These are phyloP conservation scores for Bacterosira constricta DNA, from an alignment of 108 stramenopile genomes.

Conservation along the genomic window DNA sequence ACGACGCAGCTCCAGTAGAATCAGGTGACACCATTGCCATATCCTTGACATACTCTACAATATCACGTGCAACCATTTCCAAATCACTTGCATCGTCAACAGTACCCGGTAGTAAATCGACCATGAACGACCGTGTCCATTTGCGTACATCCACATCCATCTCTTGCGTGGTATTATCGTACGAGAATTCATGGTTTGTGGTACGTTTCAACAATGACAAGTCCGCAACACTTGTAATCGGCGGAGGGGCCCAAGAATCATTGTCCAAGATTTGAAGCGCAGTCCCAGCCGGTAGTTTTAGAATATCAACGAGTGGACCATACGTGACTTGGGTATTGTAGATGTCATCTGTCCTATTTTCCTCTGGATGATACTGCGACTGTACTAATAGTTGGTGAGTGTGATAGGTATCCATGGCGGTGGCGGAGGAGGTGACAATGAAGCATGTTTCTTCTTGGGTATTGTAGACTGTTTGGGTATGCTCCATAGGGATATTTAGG, in stretches of 20 bases:
- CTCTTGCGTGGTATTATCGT: slow-evolving; percentile 1
- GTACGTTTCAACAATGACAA: not conserved
- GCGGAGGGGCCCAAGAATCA: slow-evolving; percentile 14
- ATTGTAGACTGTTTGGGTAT: slow-evolving; percentile 32
- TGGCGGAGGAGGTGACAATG: slow-evolving; percentile 20
- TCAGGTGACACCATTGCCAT: slow-evolving; percentile 24
- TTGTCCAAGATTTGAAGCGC: slow-evolving; percentile 17
- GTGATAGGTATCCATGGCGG: not conserved
- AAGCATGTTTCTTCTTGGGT: slow-evolving; percentile 43
- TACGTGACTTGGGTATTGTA: slow-evolving; percentile 7
- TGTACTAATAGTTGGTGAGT: no score
- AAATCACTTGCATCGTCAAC: not conserved
- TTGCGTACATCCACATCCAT: not conserved
- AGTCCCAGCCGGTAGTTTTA: slow-evolving; percentile 33
- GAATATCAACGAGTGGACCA: slow-evolving; percentile 39
- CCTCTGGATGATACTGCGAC: not conserved
- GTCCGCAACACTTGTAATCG: not conserved
- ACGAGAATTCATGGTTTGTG: not conserved
- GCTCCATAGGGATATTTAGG: slow-evolving; percentile 4
- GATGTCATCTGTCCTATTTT: not conserved
- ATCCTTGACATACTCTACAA: slow-evolving; percentile 21
- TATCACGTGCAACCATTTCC: slow-evolving; percentile 7
- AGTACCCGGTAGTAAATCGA: slow-evolving; percentile 30
- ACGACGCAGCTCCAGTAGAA: not conserved
- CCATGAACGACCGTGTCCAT: slow-evolving; percentile 34